Evolutionary conservation across 768 basidiomycete species (phyloP), one percentile per base, ranked within the genome.

Genomic region (Mycena venus): DNA sequence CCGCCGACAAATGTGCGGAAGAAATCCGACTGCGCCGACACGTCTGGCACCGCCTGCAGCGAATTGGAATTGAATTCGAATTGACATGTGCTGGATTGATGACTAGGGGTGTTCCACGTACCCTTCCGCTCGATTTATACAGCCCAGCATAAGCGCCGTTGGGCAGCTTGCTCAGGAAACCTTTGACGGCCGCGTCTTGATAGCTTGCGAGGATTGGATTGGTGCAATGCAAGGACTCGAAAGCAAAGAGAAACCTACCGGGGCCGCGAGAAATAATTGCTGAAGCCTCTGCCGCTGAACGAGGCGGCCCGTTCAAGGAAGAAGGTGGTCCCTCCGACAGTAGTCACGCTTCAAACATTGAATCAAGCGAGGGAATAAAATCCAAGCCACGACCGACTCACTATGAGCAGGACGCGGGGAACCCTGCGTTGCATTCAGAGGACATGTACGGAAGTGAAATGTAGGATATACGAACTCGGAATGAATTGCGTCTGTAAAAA

Each of bases 211-310:
- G 62, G 27, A 19, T 19, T n/a, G 19, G 53, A 47, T 38, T 1
- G n/a, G 17, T 19, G 27, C 4, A 25, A 21, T 19, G 47, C 23
- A 25, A 12, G 21, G n/a, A 31, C 14, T 31, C 14, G 42, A 64
- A 44, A 15, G 23, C 4, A 0, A 23, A 27, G 3, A 15, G 17
- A 14, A 38, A 65, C 68, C 4, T 38, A 74, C 74, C 19, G 23
- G 15, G 86, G 86, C 3, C 81, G 75, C 3, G 78, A 51, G 63
- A 88, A 88, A 73, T 81, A 82, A 74, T 87, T 85, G 70, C 84
- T 84, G 77, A 88, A 87, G 58, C 86, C 86, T 61, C 87, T 86
- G 23, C 86, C 78, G 23, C 83, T 81, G 56, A 75, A 77, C 17
- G 2, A 5, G 29, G 76, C 66, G 15, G 65, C 78, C 8, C 19